phyloP scores from a whole-genome alignment of 148 eudicot species.

The Hydrangea macrophylla region DNA sequence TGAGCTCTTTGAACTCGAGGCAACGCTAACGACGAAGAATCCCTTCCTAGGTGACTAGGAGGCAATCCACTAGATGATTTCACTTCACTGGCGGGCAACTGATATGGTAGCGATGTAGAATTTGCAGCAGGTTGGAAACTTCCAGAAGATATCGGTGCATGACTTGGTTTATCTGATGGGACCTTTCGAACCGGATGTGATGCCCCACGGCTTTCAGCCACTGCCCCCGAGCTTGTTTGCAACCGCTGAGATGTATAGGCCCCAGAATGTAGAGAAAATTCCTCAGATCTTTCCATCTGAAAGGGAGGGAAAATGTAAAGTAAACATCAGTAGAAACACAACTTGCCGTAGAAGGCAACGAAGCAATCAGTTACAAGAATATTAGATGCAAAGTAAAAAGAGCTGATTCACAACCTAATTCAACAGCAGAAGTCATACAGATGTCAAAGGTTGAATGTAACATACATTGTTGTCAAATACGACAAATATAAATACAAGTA shows the following conservation, averaged over 20 bases:
- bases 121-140: conserved; percentile 38
- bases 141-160: conserved; percentile 39
- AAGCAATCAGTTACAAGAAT: no score
- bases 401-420: not conserved
- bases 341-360: not conserved
- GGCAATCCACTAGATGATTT: conserved; percentile 43
- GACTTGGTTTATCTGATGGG: conserved; percentile 56
- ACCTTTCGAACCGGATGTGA: conserved; percentile 31
- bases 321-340: not conserved
- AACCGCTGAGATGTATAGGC: conserved; percentile 41
- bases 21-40: conserved; percentile 31
- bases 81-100: conserved; percentile 50
- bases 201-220: conserved; percentile 46
- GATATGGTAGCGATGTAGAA: conserved; percentile 52
- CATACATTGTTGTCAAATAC: not conserved
- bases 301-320: conserved; percentile 4
- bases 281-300: conserved; percentile 81
- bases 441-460: not conserved
- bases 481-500: not conserved
- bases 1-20: conserved; percentile 55
- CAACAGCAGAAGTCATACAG: not conserved
- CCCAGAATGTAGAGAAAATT: conserved; percentile 48
- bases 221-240: conserved; percentile 34
- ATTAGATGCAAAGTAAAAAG: not conserved
- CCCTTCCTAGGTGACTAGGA: conserved; percentile 40